A percentile compares a stretch with the other conserved stretches of the same genome.
phyloP scores from a whole-genome alignment of 495 filamentous ascomycete genomes.

The Parachaetomium inaequale region DNA sequence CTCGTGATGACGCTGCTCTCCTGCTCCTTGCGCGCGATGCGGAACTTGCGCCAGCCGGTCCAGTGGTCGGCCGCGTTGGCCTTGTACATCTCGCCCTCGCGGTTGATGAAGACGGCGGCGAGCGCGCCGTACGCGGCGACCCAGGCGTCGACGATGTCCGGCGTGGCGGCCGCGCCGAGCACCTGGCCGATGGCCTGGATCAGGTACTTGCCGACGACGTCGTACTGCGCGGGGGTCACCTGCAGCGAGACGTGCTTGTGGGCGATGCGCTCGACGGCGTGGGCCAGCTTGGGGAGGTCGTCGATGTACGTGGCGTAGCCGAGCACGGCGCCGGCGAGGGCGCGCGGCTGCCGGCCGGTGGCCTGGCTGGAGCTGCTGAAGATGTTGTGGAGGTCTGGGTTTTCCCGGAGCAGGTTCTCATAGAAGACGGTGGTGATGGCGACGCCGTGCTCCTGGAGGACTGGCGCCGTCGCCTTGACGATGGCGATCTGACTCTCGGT shows the following conservation, averaged over 20 bases:
- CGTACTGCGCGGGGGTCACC: conserved; percentile 64
- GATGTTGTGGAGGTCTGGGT: conserved; percentile 59
- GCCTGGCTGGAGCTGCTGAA: conserved; percentile 66
- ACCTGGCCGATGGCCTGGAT: conserved; percentile 65
- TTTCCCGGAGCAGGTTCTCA: conserved; percentile 57
- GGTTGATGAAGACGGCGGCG: conserved; percentile 61
- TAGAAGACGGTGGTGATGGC: conserved; percentile 69
- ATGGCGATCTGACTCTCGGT: conserved; percentile 46
- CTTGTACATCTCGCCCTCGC: conserved; percentile 59
- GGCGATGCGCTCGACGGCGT: conserved; percentile 68
- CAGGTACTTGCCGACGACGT: conserved; percentile 64
- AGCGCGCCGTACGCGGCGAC: conserved; percentile 60
- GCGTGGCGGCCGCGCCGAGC: conserved; percentile 62
- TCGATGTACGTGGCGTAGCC: conserved; percentile 71
- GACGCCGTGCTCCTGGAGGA: conserved; percentile 62
- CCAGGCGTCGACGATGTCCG: conserved; percentile 66
- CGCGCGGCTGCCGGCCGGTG: conserved; percentile 60
- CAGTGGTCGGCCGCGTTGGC: conserved; percentile 48
- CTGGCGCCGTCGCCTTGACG: conserved; percentile 58
- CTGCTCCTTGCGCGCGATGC: conserved; percentile 53
- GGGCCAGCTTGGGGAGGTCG: conserved; percentile 56
- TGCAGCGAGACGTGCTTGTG: conserved; percentile 72
- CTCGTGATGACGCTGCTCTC: conserved; percentile 60
- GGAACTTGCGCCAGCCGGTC: conserved; percentile 65
- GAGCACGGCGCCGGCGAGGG: conserved; percentile 63